Conservation (phyloP, 208 protist genomes). For the Blechomonas ayalai region DNA sequence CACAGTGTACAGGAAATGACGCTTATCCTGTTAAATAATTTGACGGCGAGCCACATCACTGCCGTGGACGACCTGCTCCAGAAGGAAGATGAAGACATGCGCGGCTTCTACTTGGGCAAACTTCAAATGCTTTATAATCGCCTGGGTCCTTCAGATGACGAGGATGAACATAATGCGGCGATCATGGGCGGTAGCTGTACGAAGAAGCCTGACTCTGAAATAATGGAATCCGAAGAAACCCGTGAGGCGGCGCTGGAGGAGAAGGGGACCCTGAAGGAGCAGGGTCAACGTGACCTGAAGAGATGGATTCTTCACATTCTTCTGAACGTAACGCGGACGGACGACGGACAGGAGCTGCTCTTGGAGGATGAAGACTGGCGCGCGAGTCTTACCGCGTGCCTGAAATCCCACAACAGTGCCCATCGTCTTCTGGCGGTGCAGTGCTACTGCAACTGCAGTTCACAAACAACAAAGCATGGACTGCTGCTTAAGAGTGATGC, state of each 20-base stretch:
- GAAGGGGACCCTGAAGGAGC: conserved; percentile 3
- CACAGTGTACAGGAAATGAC: conserved; percentile 65
- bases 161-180: conserved; percentile 1
- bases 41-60: conserved; percentile 63
- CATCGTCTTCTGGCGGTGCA: conserved; percentile 63
- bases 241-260: conserved; percentile 12
- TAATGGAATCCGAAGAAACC: conserved; percentile 7
- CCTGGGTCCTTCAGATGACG: conserved; percentile 10
- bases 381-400: conserved; percentile 26
- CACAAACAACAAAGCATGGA: conserved; percentile 30
- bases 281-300: conserved; percentile 37
- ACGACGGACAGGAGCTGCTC: conserved; percentile 61
- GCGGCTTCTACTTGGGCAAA: conserved; percentile 73
- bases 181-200: neutral
- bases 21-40: conserved; percentile 82
- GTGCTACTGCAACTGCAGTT: conserved; percentile 75
- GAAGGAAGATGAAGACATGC: conserved; percentile 70
- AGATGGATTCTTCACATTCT: conserved; percentile 75
- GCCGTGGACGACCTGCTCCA: conserved; percentile 75
- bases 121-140: conserved; percentile 51
- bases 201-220: conserved; percentile 7
- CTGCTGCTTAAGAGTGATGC: conserved; percentile 40
- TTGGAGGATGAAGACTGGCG: conserved; percentile 73
- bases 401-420: conserved; percentile 18
- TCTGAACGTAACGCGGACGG: conserved; percentile 69